Evolutionary conservation across 768 basidiomycete species (phyloP).

Genomic region (Tylopilus sp.): DNA sequence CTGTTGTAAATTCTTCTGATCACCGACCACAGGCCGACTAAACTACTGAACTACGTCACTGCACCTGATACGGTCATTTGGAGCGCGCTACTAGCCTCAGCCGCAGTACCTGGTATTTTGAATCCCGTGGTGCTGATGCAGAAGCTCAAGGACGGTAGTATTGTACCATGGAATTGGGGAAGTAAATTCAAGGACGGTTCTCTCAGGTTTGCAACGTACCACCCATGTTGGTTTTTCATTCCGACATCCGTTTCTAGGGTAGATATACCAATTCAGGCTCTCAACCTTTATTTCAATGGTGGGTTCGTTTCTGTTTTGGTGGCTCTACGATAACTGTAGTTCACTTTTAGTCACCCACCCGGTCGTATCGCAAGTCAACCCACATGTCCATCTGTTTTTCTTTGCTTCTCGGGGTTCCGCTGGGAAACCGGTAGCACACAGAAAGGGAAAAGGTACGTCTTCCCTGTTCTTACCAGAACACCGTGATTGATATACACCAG

Average conservation of each 20-base stretch:
- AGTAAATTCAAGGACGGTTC: constrained; percentile 93
- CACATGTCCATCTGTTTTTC: constrained; percentile 90
- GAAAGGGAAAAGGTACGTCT: constrained; percentile 77
- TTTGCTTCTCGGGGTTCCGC: constrained; percentile 88
- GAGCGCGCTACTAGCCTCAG: no score
- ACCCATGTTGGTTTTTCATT: background rate
- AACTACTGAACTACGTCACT: no score
- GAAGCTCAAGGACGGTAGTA: constrained; percentile 72
- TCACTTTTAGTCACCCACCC: constrained; percentile 73
- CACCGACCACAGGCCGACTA: no score
- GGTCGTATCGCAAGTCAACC: constrained; percentile 92
- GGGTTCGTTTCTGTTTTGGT: background rate
- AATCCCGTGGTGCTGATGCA: constrained; percentile 81
- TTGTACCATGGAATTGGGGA: constrained; percentile 94
- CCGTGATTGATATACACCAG: no score
- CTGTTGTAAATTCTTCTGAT: no score
- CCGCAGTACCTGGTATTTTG: no score
- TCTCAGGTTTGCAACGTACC: constrained; percentile 49
- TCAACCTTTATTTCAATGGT: constrained; percentile 91
- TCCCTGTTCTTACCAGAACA: no score
- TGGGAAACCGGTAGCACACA: constrained; percentile 91
- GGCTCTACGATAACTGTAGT: constrained; percentile 1
- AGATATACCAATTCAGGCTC: constrained; percentile 88
- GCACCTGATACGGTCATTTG: no score
- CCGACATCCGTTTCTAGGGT: constrained; percentile 48